Percentiles rank a stretch among this genome's conserved stretches.
phyloP scores from a whole-genome alignment of 306 rosid species.

The Gastrolobium bilobum region DNA sequence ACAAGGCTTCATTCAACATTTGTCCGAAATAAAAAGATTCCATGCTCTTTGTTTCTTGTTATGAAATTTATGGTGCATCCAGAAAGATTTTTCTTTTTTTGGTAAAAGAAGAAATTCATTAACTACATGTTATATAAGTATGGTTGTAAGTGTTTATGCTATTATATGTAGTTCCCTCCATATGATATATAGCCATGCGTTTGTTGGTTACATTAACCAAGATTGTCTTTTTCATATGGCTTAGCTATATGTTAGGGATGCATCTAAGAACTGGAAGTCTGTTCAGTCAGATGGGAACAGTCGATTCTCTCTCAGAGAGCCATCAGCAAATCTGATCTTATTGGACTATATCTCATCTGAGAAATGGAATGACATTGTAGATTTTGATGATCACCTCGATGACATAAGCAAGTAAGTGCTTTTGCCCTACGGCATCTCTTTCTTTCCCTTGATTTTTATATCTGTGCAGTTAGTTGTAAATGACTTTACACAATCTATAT shows the following conservation, averaged over 20 bases:
- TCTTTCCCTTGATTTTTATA: slow-evolving; percentile 17
- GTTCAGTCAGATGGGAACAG: slow-evolving; percentile 73
- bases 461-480: neutral
- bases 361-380: slow-evolving; percentile 83
- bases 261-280: slow-evolving; percentile 86
- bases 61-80: neutral
- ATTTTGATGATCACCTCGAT: slow-evolving; percentile 94
- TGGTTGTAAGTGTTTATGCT: slow-evolving; percentile 12
- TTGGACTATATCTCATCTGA: slow-evolving; percentile 80
- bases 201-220: slow-evolving; percentile 47
- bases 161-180: slow-evolving; percentile 3
- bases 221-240: slow-evolving; percentile 40
- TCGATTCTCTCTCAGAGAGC: slow-evolving; percentile 73
- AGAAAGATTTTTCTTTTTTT: neutral
- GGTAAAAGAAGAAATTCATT: neutral
- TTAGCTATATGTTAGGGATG: slow-evolving; percentile 87
- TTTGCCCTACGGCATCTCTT: slow-evolving; percentile 2
- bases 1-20: slow-evolving; percentile 9
- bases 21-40: neutral
- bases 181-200: slow-evolving; percentile 28
- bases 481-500: slow-evolving; percentile 32
- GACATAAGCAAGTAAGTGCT: slow-evolving; percentile 89
- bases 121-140: neutral
- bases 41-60: slow-evolving; percentile 11
- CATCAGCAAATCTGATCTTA: slow-evolving; percentile 83